Percentiles rank a stretch among this genome's conserved stretches.
Conservation (phyloP, 257 asterid species). For the Apocynum venetum region DNA sequence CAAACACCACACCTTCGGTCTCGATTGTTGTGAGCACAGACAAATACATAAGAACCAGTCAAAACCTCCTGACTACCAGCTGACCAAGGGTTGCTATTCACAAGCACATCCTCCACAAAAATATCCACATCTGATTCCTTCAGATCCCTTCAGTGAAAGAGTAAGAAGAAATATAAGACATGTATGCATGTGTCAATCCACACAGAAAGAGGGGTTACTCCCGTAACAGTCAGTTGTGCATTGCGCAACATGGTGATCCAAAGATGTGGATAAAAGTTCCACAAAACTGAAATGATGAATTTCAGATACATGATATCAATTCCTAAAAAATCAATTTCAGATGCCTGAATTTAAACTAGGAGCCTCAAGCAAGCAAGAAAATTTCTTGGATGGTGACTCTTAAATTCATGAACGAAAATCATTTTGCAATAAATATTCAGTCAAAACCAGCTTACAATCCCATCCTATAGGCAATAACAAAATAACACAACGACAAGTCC, state of each 20-base stretch:
- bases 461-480: neutral
- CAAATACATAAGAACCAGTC: conserved; percentile 79
- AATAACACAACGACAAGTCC: neutral
- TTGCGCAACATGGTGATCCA: neutral
- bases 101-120: conserved; percentile 86
- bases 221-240: neutral
- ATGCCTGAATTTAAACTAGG: too few species aligned
- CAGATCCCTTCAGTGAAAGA: conserved; percentile 55
- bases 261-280: neutral
- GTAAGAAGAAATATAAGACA: neutral
- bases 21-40: conserved; percentile 85
- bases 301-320: too few species aligned
- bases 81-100: conserved; percentile 67
- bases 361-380: neutral
- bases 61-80: conserved; percentile 59
- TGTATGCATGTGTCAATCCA: neutral
- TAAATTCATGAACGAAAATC: neutral
- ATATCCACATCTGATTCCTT: conserved; percentile 66
- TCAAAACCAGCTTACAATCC: neutral
- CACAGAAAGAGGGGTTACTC: neutral
- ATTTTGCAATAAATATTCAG: neutral
- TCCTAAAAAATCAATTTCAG: too few species aligned
- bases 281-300: neutral
- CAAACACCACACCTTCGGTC: conserved; percentile 95
- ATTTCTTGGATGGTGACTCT: neutral